phyloP scores from a whole-genome alignment of 225 moss, liverwort and hornwort genomes.

The Polytrichum formosum region DNA sequence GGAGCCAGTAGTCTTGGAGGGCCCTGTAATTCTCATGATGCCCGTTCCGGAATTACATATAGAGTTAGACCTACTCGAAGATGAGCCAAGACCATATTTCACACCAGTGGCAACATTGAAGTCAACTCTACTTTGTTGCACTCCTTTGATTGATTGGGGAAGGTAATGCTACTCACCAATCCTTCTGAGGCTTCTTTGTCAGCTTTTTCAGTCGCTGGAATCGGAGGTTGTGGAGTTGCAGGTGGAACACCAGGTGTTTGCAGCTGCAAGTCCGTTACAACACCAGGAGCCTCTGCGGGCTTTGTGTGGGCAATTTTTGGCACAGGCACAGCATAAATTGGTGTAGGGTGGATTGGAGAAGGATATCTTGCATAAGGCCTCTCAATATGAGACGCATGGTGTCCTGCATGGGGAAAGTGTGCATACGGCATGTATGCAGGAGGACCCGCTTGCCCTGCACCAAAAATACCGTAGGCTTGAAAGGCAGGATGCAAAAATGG shows the following conservation, averaged over 20 bases:
- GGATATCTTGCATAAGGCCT: slow-evolving; percentile 88
- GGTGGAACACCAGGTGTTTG: slow-evolving; percentile 55
- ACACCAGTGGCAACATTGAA: too few species aligned
- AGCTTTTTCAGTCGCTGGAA: slow-evolving; percentile 11
- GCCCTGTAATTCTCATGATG: too few species aligned
- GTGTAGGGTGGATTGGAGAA: slow-evolving; percentile 65
- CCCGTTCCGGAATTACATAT: too few species aligned
- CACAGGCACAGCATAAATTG: slow-evolving; percentile 21
- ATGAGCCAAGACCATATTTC: too few species aligned
- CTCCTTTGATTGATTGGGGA: background rate
- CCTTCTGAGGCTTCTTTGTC: slow-evolving; percentile 3
- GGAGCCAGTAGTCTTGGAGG: too few species aligned
- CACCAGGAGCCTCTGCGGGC: slow-evolving; percentile 18
- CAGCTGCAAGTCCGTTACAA: slow-evolving; percentile 48
- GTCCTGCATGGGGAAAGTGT: slow-evolving; percentile 55
- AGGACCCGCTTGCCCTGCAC: slow-evolving; percentile 43
- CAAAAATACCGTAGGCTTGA: slow-evolving; percentile 58
- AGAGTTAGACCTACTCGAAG: too few species aligned
- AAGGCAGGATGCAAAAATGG: slow-evolving; percentile 64
- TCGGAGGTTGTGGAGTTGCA: slow-evolving; percentile 10
- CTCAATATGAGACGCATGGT: slow-evolving; percentile 63
- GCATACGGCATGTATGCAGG: slow-evolving; percentile 46
- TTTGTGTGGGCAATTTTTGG: slow-evolving; percentile 11
- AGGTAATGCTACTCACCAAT: slow-evolving; percentile 14
- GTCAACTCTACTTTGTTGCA: too few species aligned